These are phyloP conservation scores for Lactarius sp. DNA, from an alignment of 768 basidiomycete species.

Conservation along the genomic window DNA sequence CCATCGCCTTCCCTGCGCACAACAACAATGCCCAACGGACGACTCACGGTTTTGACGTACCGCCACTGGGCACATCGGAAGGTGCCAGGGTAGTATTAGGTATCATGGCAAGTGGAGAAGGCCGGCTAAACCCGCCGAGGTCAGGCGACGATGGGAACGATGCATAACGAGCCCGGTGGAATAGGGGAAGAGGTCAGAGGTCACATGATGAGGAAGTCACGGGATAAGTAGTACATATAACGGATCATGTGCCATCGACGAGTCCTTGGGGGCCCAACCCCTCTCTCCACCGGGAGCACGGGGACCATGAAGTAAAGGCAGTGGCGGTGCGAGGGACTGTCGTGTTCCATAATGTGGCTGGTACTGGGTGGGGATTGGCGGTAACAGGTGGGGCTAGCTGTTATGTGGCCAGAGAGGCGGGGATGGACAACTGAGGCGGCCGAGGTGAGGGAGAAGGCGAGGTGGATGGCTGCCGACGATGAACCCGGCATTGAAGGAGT, in stretches of 20 bases:
- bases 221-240: too few relatives aligned
- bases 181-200: too few relatives aligned
- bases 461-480: slow-evolving; percentile 43
- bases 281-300: too few relatives aligned
- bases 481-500: slow-evolving; percentile 29
- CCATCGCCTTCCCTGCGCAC: background rate
- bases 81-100: slow-evolving; percentile 1
- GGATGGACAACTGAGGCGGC: slow-evolving; percentile 31
- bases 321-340: slow-evolving; percentile 55
- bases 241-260: too few relatives aligned
- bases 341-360: slow-evolving; percentile 28
- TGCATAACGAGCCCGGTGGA: slow-evolving; percentile 38
- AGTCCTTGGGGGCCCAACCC: too few relatives aligned
- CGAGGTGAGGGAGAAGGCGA: slow-evolving; percentile 40
- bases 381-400: slow-evolving; percentile 36
- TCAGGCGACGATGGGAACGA: slow-evolving; percentile 71
- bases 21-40: slow-evolving; percentile 8
- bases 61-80: slow-evolving; percentile 16
- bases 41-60: background rate
- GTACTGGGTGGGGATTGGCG: slow-evolving; percentile 33
- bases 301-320: slow-evolving; percentile 65
- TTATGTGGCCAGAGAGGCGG: slow-evolving; percentile 30
- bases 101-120: slow-evolving; percentile 3
- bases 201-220: too few relatives aligned
- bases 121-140: slow-evolving; percentile 29